Percentiles rank a stretch among this genome's conserved stretches.
Evolutionary conservation across 352 stramenopile species (phyloP).

Genomic region (Globisporangium barbulae): DNA sequence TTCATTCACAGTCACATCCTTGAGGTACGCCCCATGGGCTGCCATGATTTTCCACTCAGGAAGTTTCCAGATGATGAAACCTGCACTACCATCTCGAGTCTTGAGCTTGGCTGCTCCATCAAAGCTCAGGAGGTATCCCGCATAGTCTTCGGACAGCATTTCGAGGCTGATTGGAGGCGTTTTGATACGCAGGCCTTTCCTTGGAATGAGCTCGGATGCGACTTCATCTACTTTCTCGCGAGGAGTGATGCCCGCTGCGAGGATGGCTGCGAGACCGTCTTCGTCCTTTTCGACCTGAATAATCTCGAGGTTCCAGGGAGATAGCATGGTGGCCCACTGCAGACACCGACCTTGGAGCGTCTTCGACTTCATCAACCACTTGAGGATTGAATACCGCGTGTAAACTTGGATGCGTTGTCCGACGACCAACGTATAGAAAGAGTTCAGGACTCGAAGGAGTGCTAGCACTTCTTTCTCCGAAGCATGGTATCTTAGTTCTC

Average conservation of each 20-base stretch:
- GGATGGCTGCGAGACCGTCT: conserved; percentile 2
- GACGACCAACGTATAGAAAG: conserved; percentile 8
- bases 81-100: conserved; percentile 12
- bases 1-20: conserved; percentile 20
- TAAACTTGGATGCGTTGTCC: conserved; percentile 12
- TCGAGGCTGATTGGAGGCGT: not conserved
- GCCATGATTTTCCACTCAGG: conserved; percentile 19
- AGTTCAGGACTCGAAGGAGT: conserved; percentile 8
- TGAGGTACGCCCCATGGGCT: conserved; percentile 14
- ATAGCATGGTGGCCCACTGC: conserved; percentile 18
- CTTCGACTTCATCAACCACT: conserved; percentile 21
- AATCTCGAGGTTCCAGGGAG: conserved; percentile 11
- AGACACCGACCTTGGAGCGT: conserved; percentile 11
- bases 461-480: conserved; percentile 19
- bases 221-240: conserved; percentile 12
- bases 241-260: conserved; percentile 11
- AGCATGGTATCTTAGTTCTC: conserved; percentile 15
- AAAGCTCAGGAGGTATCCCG: conserved; percentile 17
- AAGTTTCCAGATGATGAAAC: conserved; percentile 19
- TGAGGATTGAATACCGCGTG: conserved; percentile 18
- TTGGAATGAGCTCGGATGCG: conserved; percentile 2
- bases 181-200: not conserved
- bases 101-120: conserved; percentile 20
- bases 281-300: conserved; percentile 1
- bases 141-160: not conserved